A percentile compares a stretch with the other conserved stretches of the same genome.
Evolutionary conservation across 495 filamentous ascomycete genomes (phyloP).

Genomic region (Penicillium paxilli): DNA sequence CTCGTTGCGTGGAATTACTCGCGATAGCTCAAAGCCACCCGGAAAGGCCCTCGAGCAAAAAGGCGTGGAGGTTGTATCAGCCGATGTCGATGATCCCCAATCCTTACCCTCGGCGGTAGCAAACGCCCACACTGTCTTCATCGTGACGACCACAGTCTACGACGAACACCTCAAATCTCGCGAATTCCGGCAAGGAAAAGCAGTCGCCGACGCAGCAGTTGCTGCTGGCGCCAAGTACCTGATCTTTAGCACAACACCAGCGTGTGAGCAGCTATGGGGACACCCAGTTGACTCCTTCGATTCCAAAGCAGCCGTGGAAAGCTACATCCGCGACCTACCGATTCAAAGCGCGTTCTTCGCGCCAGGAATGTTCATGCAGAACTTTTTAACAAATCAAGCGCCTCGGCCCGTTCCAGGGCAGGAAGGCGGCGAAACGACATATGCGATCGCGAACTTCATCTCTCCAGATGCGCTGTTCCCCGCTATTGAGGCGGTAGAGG

Average conservation of each 20-base stretch:
- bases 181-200: constrained; percentile 43
- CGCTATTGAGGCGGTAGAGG: constrained; percentile 42
- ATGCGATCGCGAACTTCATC: constrained; percentile 19
- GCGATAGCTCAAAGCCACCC: constrained; percentile 28
- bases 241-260: constrained; percentile 51
- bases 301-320: constrained; percentile 36
- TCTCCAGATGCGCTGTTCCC: constrained; percentile 38
- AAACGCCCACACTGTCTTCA: constrained; percentile 49
- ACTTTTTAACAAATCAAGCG: constrained; percentile 25
- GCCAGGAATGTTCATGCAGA: constrained; percentile 52
- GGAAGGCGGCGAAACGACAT: constrained; percentile 18
- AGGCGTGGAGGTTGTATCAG: constrained; percentile 52
- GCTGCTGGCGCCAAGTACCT: constrained; percentile 43
- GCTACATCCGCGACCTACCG: constrained; percentile 44
- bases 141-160: constrained; percentile 43
- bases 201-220: constrained; percentile 47
- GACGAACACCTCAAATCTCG: constrained; percentile 26
- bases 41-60: constrained; percentile 25
- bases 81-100: constrained; percentile 37
- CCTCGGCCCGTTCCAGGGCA: constrained; percentile 7
- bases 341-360: constrained; percentile 47
- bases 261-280: constrained; percentile 17
- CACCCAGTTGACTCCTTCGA: constrained; percentile 41
- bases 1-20: constrained; percentile 55
- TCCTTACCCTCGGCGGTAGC: constrained; percentile 45